Evolutionary conservation across 257 asterid genomes (phyloP).

Genomic region (Solanum habrochaites): DNA sequence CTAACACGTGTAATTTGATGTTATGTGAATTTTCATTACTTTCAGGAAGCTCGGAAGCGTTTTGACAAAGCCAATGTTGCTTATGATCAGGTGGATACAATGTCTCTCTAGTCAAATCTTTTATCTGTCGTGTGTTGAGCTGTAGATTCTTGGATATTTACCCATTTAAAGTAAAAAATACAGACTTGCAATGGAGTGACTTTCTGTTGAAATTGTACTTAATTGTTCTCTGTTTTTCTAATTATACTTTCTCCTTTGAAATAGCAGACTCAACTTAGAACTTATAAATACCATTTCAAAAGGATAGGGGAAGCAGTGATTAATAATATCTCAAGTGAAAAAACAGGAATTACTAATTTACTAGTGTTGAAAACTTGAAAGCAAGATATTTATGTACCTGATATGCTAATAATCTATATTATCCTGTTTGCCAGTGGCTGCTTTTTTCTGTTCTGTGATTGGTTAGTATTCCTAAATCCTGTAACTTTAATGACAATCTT

Average conservation of each 20-base stretch:
- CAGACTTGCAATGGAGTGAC: background rate
- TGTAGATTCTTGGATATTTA: background rate
- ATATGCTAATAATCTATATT: background rate
- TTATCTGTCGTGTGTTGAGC: background rate
- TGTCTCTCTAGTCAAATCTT: background rate
- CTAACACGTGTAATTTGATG: background rate
- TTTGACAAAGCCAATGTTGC: constrained; percentile 80
- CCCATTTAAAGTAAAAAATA: background rate
- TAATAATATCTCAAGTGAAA: background rate
- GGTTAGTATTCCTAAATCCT: background rate
- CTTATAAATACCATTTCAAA: background rate
- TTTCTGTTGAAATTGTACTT: background rate
- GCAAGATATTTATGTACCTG: background rate
- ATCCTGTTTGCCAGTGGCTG: background rate
- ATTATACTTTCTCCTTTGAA: background rate
- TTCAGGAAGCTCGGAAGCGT: constrained; percentile 97
- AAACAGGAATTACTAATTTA: background rate
- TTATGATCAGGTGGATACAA: constrained; percentile 79
- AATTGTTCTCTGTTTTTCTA: background rate
- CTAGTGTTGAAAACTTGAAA: background rate
- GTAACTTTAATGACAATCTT: background rate
- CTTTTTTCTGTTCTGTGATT: background rate
- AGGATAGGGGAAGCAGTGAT: background rate
- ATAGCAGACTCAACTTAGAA: background rate
- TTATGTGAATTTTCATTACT: constrained; percentile 6